Evolutionary conservation across 352 stramenopile species (phyloP), one percentile per base, ranked within the genome.

Genomic region (Halophytophthora batemanensis): DNA sequence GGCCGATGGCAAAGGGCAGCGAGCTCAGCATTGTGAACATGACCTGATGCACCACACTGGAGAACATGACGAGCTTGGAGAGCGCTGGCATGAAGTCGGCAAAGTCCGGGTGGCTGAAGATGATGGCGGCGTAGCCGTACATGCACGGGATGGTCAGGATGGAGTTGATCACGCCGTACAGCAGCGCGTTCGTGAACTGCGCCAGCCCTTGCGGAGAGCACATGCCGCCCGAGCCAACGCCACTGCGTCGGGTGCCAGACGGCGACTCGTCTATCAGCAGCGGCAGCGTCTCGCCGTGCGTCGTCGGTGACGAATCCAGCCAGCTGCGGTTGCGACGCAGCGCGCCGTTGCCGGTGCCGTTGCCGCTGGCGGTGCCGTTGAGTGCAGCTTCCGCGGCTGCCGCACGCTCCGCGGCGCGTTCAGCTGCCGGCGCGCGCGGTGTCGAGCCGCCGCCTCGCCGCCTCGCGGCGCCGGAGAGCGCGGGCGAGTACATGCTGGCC

Each of bases 31-130:
- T 46, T 2, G 84, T 93, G 57, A 91, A 92, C 71, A 94, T 87
- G 56, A 89, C 62, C 50, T 94, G 96, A 67, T 99, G 97, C 17
- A 99, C 71, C 15, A 97, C 86, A 23, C 90, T 97, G 22, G 90
- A 98, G 36, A 99, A 87, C 46, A 99, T 80, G 23, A 98, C 96
- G 37, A 99, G 82, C 76, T 99, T 99, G 41, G 86, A 96, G 63
- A 74, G 94, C 69, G 73, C 96, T 81, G 53, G 90, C 86, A 80
- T 89, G 66, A 81, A 97, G 45, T 45, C 79, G 54, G 69, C 69
- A 29, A 96, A 92, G 73, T 99, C 88, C 45, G 86, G 75, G 51
- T 93, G 81, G 56, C 72, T 81, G 64, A 98, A 98, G 60, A 98
- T 98, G 60, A 98, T 97, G 8, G 91, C 88, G 2, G 93, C 86